These are phyloP conservation scores for Kandelia obovata DNA, from an alignment of 345 rosid genomes.

Conservation along the genomic window DNA sequence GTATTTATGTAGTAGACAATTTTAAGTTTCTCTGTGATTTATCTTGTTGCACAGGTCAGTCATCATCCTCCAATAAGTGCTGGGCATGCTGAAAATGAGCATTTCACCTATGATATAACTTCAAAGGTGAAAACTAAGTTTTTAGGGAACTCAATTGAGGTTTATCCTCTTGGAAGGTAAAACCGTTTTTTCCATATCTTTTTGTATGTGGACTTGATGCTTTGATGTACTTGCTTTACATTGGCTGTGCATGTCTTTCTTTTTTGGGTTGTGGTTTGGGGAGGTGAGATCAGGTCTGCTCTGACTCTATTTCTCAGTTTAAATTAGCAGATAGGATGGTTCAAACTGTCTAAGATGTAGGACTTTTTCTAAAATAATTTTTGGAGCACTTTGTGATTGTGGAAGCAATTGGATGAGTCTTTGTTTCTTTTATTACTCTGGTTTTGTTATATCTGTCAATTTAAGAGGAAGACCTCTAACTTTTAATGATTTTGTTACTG, in stretches of 20 bases:
- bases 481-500: too few relatives aligned
- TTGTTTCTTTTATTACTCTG: too few relatives aligned
- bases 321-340: too few relatives aligned
- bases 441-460: too few relatives aligned
- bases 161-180: slow-evolving; percentile 78
- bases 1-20: background rate
- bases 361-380: too few relatives aligned
- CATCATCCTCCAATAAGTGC: slow-evolving; percentile 98
- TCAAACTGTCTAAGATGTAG: too few relatives aligned
- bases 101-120: slow-evolving; percentile 71
- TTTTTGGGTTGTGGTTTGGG: background rate
- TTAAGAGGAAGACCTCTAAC: too few relatives aligned
- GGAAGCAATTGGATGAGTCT: too few relatives aligned
- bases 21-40: slow-evolving; percentile 1
- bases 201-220: background rate
- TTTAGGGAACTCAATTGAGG: slow-evolving; percentile 70
- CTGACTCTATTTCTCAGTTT: too few relatives aligned
- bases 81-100: slow-evolving; percentile 88
- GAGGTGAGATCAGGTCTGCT: too few relatives aligned
- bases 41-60: slow-evolving; percentile 48
- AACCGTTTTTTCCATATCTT: background rate
- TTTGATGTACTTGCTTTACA: background rate
- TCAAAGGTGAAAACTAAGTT: slow-evolving; percentile 89
- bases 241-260: background rate
- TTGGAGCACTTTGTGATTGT: too few relatives aligned